A percentile compares a stretch with the other conserved stretches of the same genome.
Evolutionary conservation across 2,329 filamentous ascomycete genomes (phyloP).

Genomic region (Chrysoporthe deuterocubensis): DNA sequence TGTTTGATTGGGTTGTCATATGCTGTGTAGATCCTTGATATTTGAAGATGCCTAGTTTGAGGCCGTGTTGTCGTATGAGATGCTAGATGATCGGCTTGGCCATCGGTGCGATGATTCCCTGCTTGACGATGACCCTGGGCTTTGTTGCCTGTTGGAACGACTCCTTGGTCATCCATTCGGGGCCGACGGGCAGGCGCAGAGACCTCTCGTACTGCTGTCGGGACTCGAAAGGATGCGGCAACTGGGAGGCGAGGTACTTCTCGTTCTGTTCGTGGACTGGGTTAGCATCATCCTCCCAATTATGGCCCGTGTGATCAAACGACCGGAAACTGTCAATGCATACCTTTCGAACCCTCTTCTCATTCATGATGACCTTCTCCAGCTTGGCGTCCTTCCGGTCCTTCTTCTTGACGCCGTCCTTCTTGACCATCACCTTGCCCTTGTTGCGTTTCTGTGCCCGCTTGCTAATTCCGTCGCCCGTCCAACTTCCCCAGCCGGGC

Average conservation of each 20-base stretch:
- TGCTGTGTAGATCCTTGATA: neutral
- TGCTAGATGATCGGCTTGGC: constrained; percentile 64
- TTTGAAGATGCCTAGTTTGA: neutral
- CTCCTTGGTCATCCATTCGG: constrained; percentile 96
- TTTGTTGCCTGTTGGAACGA: constrained; percentile 89
- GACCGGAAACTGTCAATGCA: constrained; percentile 30
- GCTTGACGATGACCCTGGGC: constrained; percentile 87
- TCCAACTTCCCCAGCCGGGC: constrained; percentile 93
- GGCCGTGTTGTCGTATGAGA: neutral
- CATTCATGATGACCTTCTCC: constrained; percentile 85
- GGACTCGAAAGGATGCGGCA: constrained; percentile 91
- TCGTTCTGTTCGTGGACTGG: constrained; percentile 62
- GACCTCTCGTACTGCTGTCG: constrained; percentile 88
- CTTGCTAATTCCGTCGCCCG: constrained; percentile 79
- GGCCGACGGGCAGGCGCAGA: constrained; percentile 83
- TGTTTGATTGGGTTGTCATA: neutral
- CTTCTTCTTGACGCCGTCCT: constrained; percentile 71
- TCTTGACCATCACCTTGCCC: constrained; percentile 66
- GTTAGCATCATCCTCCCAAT: constrained; percentile 26
- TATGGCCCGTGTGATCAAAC: constrained; percentile 10
- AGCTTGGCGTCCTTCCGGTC: constrained; percentile 83
- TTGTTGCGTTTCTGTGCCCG: constrained; percentile 67
- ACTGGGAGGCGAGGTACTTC: constrained; percentile 80
- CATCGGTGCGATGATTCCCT: constrained; percentile 87
- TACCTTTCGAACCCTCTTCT: constrained; percentile 88